Evolutionary conservation across 306 rosid genomes (phyloP).

Genomic region (Inga laurina): DNA sequence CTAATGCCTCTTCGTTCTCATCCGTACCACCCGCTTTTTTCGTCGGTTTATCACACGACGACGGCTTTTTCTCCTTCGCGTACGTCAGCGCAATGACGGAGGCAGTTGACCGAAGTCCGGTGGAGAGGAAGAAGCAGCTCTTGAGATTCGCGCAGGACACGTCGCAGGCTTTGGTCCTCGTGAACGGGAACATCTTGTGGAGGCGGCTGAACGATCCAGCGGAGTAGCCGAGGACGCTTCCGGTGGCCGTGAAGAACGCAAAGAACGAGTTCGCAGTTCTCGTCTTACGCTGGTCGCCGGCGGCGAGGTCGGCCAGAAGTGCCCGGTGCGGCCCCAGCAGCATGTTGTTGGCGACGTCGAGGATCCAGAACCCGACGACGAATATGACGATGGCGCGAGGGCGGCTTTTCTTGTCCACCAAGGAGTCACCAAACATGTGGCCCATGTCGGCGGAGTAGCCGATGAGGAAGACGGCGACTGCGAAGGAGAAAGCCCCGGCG

Average conservation of each 20-base stretch:
- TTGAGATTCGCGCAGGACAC: constrained; percentile 72
- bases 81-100: constrained; percentile 20
- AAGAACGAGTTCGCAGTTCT: constrained; percentile 42
- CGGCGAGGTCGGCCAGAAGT: constrained; percentile 55
- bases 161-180: constrained; percentile 59
- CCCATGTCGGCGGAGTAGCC: constrained; percentile 71
- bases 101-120: constrained; percentile 17
- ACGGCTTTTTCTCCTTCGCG: constrained; percentile 37
- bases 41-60: not conserved
- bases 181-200: constrained; percentile 51
- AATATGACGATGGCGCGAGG: constrained; percentile 49
- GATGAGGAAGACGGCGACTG: constrained; percentile 51
- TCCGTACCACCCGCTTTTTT: not conserved
- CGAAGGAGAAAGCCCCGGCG: constrained; percentile 33
- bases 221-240: constrained; percentile 62
- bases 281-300: constrained; percentile 38
- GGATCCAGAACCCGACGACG: constrained; percentile 65
- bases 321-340: constrained; percentile 70
- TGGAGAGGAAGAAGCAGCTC: constrained; percentile 68
- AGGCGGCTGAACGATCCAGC: constrained; percentile 54
- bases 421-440: constrained; percentile 39
- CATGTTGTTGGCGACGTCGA: constrained; percentile 73
- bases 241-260: constrained; percentile 80
- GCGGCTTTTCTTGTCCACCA: not conserved
- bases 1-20: not conserved